phyloP scores from a whole-genome alignment of 140 eudicot genomes.

The Cichorium intybus region DNA sequence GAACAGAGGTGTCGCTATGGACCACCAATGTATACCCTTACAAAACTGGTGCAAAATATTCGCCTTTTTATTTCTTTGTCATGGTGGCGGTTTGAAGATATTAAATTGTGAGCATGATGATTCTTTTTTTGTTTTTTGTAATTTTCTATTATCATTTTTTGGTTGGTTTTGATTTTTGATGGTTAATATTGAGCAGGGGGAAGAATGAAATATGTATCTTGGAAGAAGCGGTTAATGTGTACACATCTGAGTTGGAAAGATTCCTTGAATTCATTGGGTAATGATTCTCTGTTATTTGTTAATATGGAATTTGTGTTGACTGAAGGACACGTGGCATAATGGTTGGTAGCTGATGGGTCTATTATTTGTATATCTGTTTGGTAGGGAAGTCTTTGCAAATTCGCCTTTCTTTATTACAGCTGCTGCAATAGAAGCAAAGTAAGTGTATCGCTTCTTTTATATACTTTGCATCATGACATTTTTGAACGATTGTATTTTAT shows the following conservation, averaged over 20 bases:
- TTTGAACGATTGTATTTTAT: neutral
- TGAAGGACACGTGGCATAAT: neutral
- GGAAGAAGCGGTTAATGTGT: slow-evolving; percentile 69
- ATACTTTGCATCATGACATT: neutral
- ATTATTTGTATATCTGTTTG: slow-evolving; percentile 5
- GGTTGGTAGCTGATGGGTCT: neutral
- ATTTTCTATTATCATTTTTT: neutral
- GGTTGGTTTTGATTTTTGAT: slow-evolving; percentile 22
- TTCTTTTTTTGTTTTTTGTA: neutral
- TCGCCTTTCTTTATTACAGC: slow-evolving; percentile 94
- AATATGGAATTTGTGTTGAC: slow-evolving; percentile 1
- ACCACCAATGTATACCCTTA: slow-evolving; percentile 86
- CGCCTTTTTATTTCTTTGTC: slow-evolving; percentile 67
- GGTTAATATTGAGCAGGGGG: slow-evolving; percentile 39
- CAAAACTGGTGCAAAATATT: slow-evolving; percentile 67
- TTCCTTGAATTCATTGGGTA: slow-evolving; percentile 74
- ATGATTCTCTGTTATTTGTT: neutral
- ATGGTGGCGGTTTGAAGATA: slow-evolving; percentile 61
- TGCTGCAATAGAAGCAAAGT: slow-evolving; percentile 71
- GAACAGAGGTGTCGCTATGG: slow-evolving; percentile 96
- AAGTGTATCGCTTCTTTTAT: slow-evolving; percentile 3
- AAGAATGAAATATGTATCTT: slow-evolving; percentile 46
- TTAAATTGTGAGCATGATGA: slow-evolving; percentile 56
- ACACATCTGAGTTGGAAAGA: slow-evolving; percentile 78
- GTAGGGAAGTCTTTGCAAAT: slow-evolving; percentile 84